Base-by-base conservation (phyloP, 2,329 filamentous ascomycete genomes). In the Shiraia bambusicola region DNA sequence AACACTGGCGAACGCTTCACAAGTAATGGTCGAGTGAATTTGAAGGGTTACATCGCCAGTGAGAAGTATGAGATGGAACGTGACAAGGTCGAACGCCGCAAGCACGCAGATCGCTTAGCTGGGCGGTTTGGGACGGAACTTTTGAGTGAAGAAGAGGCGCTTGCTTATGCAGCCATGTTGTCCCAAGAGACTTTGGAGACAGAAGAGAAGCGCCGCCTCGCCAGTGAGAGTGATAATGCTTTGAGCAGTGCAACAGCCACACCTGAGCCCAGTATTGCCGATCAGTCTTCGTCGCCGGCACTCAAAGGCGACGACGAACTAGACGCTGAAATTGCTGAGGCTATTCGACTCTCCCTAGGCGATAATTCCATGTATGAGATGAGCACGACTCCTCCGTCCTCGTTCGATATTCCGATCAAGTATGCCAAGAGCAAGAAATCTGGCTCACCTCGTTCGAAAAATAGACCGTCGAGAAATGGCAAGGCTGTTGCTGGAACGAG, bases 41-140 rank as follows among this genome's bases (percentile, higher is more conserved):
- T 95, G 26, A 81, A 84, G 45, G 85, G 86, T 50, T 91, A 91
- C 60, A 97, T 97, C 49, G 84, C 84, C 28, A 86, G 87, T n/a
- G 92, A 97, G 66, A 81, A 86, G 52, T 78, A 83, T 30, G 90
- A 95, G 64, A 77, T 96, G 40, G 84, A 86, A 40, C 78, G 79
- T 7, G 88, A 95, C 59, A 82, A 84, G 54, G 73, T 83, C 24
- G 78, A 81, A 30, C 79, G 81, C 28, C 76, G 77, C 16, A 84
- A 83, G 41, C 85, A 94, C 59, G 76, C 82, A 40, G 79, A 82
- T 12, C 82, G 83, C 16, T 75, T 97, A 17, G 85, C 82, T 26
- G 83, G 81, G 22, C 82, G 92, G 26, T 98, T 95, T 59, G 93
- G 93, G 5, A 82, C 93, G 2, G 88, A 90, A 25, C 70, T 96